Conservation (phyloP, 108 stramenopile species). For the Cyclotella baltica region DNA sequence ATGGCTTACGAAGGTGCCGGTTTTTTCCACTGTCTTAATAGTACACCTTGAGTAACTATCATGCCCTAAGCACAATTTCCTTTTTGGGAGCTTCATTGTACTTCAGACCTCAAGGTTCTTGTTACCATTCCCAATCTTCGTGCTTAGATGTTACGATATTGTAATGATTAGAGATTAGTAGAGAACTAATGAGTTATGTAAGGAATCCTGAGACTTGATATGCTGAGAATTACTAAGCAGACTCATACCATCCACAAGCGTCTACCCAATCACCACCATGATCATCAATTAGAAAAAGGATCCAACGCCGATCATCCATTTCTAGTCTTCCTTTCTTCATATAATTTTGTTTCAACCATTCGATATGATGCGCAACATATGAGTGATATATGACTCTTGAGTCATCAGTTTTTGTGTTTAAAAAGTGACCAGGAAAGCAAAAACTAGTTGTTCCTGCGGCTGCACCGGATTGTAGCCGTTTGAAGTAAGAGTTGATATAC, state of each 20-base stretch:
- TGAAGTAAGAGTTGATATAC: slow-evolving; percentile 70
- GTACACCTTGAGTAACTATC: background rate
- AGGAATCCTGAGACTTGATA: too few relatives aligned
- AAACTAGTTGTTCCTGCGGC: background rate
- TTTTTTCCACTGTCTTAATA: slow-evolving; percentile 22
- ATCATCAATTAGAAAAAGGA: slow-evolving; percentile 22
- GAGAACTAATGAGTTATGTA: background rate
- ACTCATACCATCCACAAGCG: background rate
- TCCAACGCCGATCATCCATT: slow-evolving; percentile 52
- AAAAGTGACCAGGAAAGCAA: slow-evolving; percentile 48
- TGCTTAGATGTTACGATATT: too few relatives aligned
- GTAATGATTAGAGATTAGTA: background rate
- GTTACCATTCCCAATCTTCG: too few relatives aligned
- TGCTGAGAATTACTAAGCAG: background rate
- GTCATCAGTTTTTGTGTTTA: background rate
- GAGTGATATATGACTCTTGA: slow-evolving; percentile 31
- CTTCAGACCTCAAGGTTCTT: too few relatives aligned
- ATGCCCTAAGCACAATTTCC: too few relatives aligned
- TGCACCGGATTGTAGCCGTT: background rate
- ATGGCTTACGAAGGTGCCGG: slow-evolving; percentile 20
- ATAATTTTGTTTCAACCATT: slow-evolving; percentile 63
- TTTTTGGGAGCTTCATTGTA: too few relatives aligned
- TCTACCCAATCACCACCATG: slow-evolving; percentile 20
- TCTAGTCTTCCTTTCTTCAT: slow-evolving; percentile 24
- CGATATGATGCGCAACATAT: slow-evolving; percentile 66